Conservation (phyloP, 2,329 filamentous ascomycete species). For the Zymoseptoria pseudotritici region DNA sequence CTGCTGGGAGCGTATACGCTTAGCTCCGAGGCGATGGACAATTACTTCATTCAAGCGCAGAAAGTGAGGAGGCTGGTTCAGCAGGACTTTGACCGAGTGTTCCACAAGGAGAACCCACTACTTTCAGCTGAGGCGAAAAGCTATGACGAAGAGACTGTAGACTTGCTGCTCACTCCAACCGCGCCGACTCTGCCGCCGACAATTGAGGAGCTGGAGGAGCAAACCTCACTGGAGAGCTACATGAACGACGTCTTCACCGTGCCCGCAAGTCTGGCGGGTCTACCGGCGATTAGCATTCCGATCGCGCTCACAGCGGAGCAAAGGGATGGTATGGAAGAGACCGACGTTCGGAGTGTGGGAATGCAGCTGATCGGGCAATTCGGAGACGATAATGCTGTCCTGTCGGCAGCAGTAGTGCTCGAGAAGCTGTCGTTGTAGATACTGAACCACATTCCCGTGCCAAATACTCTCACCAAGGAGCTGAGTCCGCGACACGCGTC, state of each 20-base stretch:
- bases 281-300: conserved; percentile 83
- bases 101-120: conserved; percentile 63
- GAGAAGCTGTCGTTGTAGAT: conserved; percentile 19
- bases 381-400: conserved; percentile 61
- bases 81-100: conserved; percentile 75
- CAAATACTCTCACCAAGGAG: background rate
- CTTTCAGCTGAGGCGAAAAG: conserved; percentile 19
- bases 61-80: conserved; percentile 77
- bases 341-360: conserved; percentile 44
- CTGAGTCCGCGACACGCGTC: background rate
- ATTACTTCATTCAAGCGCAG: conserved; percentile 94
- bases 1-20: conserved; percentile 84
- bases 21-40: conserved; percentile 84
- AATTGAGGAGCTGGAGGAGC: conserved; percentile 48
- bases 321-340: conserved; percentile 14
- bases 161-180: conserved; percentile 82
- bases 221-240: conserved; percentile 53
- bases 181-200: conserved; percentile 68
- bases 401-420: conserved; percentile 50
- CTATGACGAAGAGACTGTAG: conserved; percentile 60
- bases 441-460: background rate
- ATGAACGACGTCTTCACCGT: conserved; percentile 95
- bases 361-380: conserved; percentile 77
- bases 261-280: conserved; percentile 81
- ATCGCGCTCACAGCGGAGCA: conserved; percentile 35